These are phyloP conservation scores for Fusarium austroafricanum DNA, from an alignment of 2,329 filamentous ascomycete genomes.

Conservation along the genomic window DNA sequence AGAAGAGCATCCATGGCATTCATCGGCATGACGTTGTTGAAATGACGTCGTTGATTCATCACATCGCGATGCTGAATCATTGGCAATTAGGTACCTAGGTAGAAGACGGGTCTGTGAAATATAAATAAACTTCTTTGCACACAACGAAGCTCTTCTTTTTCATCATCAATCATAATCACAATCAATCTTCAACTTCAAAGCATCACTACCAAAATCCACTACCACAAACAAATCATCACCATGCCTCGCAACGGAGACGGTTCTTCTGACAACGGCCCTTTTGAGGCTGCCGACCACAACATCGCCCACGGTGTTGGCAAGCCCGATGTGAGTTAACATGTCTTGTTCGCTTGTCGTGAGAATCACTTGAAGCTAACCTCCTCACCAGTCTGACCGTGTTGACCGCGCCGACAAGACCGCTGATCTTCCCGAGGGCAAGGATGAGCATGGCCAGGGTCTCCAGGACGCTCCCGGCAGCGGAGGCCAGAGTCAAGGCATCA, in stretches of 20 bases:
- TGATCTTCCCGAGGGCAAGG: constrained; percentile 56
- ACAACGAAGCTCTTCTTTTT: neutral
- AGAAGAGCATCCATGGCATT: constrained; percentile 9
- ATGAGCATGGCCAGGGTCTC: constrained; percentile 58
- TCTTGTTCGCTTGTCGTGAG: too few relatives aligned
- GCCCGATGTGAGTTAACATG: constrained; percentile 50
- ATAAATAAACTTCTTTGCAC: constrained; percentile 30
- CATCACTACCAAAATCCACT: constrained; percentile 1
- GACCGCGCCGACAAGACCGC: constrained; percentile 63
- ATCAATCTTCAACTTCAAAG: constrained; percentile 5
- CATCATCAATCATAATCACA: constrained; percentile 1
- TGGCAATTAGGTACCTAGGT: neutral
- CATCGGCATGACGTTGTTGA: constrained; percentile 34
- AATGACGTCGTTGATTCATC: constrained; percentile 41
- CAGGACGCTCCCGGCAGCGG: constrained; percentile 56
- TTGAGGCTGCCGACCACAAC: constrained; percentile 54
- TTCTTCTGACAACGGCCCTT: constrained; percentile 59
- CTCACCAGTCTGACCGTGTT: constrained; percentile 51
- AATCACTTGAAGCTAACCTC: neutral
- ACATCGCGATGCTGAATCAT: constrained; percentile 33
- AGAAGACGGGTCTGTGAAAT: constrained; percentile 1
- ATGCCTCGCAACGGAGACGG: constrained; percentile 66
- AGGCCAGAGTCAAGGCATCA: constrained; percentile 57
- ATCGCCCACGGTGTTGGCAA: constrained; percentile 59
- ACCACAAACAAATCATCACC: constrained; percentile 37